Conservation (phyloP, 257 asterid species). For the Linaria vulgaris region DNA sequence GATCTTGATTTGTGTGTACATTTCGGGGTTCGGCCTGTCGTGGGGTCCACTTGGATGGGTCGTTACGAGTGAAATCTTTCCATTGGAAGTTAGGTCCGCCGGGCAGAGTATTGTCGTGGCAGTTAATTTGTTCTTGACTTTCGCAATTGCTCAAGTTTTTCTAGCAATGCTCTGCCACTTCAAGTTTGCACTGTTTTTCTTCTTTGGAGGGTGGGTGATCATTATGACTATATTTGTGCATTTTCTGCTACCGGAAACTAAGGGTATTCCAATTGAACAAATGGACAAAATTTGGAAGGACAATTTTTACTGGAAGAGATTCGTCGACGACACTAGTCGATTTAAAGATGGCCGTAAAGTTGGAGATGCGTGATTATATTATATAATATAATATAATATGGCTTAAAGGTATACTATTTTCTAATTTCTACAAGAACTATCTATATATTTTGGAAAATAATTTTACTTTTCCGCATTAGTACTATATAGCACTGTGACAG, state of each 20-base stretch:
- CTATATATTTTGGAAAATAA: too few relatives aligned
- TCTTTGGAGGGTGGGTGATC: conserved; percentile 13
- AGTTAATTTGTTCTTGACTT: conserved; percentile 5
- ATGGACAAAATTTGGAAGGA: conserved; percentile 13
- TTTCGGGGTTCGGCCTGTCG: conserved; percentile 13
- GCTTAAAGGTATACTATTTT: too few relatives aligned
- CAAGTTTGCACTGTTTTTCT: conserved; percentile 10
- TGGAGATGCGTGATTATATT: conserved; percentile 4
- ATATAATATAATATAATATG: too few relatives aligned
- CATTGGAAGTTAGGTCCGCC: conserved; percentile 18
- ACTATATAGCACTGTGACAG: too few relatives aligned
- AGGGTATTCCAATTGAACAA: conserved; percentile 14
- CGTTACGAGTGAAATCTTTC: conserved; percentile 14
- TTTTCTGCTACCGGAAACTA: conserved; percentile 14
- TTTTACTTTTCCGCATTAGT: too few relatives aligned
- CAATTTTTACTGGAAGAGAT: conserved; percentile 16
- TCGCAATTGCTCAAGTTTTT: conserved; percentile 15
- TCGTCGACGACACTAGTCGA: not conserved
- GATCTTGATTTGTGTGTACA: conserved; percentile 18
- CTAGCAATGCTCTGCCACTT: conserved; percentile 9
- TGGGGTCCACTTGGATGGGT: conserved; percentile 28
- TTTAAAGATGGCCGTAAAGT: not conserved
- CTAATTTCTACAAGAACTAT: too few relatives aligned
- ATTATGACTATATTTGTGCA: conserved; percentile 10
- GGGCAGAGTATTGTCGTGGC: conserved; percentile 19